These are phyloP conservation scores for Thymus quinquecostatus DNA, from an alignment of 257 asterid species.

Conservation along the genomic window DNA sequence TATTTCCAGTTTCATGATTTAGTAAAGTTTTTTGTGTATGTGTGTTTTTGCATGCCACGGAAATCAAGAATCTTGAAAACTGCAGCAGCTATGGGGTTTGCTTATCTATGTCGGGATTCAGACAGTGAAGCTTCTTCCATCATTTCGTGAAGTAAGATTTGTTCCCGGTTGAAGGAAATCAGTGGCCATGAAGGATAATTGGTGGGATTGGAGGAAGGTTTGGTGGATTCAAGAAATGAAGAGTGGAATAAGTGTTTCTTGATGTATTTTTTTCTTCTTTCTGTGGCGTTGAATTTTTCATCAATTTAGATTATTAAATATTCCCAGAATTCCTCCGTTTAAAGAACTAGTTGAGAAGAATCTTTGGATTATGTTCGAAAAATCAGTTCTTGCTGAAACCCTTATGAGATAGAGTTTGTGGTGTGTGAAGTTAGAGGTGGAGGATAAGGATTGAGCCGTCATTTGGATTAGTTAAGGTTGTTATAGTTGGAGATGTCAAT, in stretches of 20 bases:
- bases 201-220: conserved; percentile 48
- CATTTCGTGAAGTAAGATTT: conserved; percentile 22
- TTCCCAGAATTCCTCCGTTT: background rate
- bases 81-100: conserved; percentile 33
- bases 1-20: background rate
- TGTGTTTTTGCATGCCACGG: conserved; percentile 30
- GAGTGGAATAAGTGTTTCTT: conserved; percentile 9
- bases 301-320: background rate
- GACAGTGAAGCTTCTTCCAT: conserved; percentile 34
- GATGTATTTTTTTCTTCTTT: background rate
- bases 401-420: conserved; percentile 3
- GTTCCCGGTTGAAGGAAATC: conserved; percentile 9
- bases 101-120: conserved; percentile 29
- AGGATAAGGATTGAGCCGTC: conserved; percentile 1
- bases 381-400: conserved; percentile 23
- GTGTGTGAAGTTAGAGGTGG: conserved; percentile 21
- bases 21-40: background rate
- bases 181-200: conserved; percentile 40
- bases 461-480: conserved; percentile 19
- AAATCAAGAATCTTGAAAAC: conserved; percentile 9
- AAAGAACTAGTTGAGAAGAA: conserved; percentile 21
- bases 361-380: conserved; percentile 17
- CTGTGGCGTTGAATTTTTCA: background rate
- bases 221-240: conserved; percentile 41
- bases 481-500: conserved; percentile 49